Evolutionary conservation across 2,329 filamentous ascomycete genomes (phyloP), one percentile per base, ranked within the genome.

Genomic region (Aspergillus udagawae): DNA sequence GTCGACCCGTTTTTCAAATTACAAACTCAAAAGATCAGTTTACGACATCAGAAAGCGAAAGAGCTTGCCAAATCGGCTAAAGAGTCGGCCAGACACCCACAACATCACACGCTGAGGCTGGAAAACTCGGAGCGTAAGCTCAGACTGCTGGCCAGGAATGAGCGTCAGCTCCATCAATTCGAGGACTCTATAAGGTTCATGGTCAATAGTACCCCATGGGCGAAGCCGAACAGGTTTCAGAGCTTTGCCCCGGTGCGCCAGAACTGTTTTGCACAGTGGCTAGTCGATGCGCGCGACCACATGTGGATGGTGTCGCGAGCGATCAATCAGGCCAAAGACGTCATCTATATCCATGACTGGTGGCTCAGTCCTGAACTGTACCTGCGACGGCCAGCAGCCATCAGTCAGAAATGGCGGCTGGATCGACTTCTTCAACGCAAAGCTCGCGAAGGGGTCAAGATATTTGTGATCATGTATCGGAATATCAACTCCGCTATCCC

Each of bases 241-340:
- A 97, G 93, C 73, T 99, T 95, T 75, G 92, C 94, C 0, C 94
- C 94, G 0, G 89, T 97, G 1, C 85, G 94, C 58, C 86, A 85
- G 49, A 88, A 88, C 47, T 92, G 94, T 28, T 94, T 93, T 76
- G 92, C 92, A 2, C 92, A 97, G 69, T 97, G 93, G 92, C 83
- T 99, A 8, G 93, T 99, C 0, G 94, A 99, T 74, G 94, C 91
- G 17, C 86, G 94, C 64, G 94, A 99, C 72, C 95, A 97, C 79
- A 97, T 97, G 93, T 99, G 94, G 94, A 96, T 97, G 72, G 92
- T 97, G 7, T 97, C 93, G 10, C 86, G 93, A 62, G 94, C 94
- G 12, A 95, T 99, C 67, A 94, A 91, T 71, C 96, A 97, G 86
- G 94, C 94, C 8, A 91, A 91, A 67, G 94, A 97, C 77, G 93